Evolutionary conservation across 306 rosid genomes (phyloP), one percentile per base, ranked within the genome.

Genomic region (Glycine latifolia): DNA sequence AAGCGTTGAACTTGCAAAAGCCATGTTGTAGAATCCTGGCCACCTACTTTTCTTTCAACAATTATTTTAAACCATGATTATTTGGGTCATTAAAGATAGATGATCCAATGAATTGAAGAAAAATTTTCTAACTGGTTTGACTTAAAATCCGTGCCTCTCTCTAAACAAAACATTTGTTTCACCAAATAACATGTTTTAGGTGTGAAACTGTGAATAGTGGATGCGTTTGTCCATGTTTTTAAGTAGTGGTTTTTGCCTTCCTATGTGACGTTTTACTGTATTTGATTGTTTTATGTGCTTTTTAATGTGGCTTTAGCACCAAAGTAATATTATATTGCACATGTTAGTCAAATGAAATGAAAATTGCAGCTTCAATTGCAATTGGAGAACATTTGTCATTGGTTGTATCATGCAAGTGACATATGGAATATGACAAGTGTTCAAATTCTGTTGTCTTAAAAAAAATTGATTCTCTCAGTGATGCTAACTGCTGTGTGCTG

Each of bases 281-380:
- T 46, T 16, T 55, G 76, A 59, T 65, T 8, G 63, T 26, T 41
- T 71, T 16, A 3, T n/a, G 35, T 9, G 20, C 53, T 41, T 82
- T 66, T 9, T 62, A n/a, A 63, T 33, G 11, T 63, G 63, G 43
- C 31, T 72, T 39, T 67, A 16, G 75, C 17, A n/a, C 78, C 31
- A 71, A 61, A 44, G 53, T 37, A 53, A 65, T 72, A 56, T 31
- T 33, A n/a, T 44, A 41, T 41, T 20, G 75, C 56, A 79, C 78
- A 67, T 58, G 53, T 50, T 10, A 65, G 69, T 84, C 62, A 74
- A 79, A 52, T 65, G 75, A 79, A 66, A 74, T 35, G 71, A 79
- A 67, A 35, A 58, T 55, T 72, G 75, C 70, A 78, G 77, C 79
- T 61, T 13, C 10, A 31, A 62, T 63, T 65, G 47, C 14, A 54